Evolutionary conservation across 345 rosid species (phyloP).

Genomic region (Sisymbrium altissimum): DNA sequence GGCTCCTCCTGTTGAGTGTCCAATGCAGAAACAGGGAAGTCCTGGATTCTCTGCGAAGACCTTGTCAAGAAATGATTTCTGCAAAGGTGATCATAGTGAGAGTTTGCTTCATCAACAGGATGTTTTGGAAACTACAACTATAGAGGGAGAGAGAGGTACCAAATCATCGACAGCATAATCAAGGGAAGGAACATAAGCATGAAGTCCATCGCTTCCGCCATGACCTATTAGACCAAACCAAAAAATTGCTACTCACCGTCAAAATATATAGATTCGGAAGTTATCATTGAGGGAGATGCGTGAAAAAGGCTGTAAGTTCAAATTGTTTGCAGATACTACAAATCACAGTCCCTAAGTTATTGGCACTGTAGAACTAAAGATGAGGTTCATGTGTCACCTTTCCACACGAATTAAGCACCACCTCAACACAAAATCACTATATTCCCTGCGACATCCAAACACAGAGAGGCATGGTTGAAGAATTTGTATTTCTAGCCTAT

Average conservation of each 20-base stretch:
- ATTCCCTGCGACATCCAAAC: constrained; percentile 71
- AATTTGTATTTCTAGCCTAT: constrained; percentile 34
- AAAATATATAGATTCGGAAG: background rate
- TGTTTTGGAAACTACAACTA: background rate
- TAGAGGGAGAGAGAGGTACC: constrained; percentile 36
- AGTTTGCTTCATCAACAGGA: background rate
- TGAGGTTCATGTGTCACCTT: constrained; percentile 58
- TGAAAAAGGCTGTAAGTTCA: background rate
- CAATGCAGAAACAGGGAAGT: constrained; percentile 84
- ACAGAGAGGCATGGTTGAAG: constrained; percentile 54
- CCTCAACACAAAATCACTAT: constrained; percentile 40
- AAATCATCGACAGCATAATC: constrained; percentile 69
- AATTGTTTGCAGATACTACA: background rate
- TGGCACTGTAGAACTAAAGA: constrained; percentile 27
- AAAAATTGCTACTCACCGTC: background rate
- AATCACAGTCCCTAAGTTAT: constrained; percentile 13
- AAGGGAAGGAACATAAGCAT: constrained; percentile 84
- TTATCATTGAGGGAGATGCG: background rate
- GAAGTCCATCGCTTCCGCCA: constrained; percentile 95
- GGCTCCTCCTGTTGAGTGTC: constrained; percentile 95
- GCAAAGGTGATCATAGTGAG: constrained; percentile 4
- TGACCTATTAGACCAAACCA: constrained; percentile 50
- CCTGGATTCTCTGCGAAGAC: constrained; percentile 63
- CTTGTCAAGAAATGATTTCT: constrained; percentile 72
- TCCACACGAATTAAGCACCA: constrained; percentile 48